These are phyloP conservation scores for Tylopilus sp. DNA, from an alignment of 1,284 basidiomycete genomes.

Conservation along the genomic window DNA sequence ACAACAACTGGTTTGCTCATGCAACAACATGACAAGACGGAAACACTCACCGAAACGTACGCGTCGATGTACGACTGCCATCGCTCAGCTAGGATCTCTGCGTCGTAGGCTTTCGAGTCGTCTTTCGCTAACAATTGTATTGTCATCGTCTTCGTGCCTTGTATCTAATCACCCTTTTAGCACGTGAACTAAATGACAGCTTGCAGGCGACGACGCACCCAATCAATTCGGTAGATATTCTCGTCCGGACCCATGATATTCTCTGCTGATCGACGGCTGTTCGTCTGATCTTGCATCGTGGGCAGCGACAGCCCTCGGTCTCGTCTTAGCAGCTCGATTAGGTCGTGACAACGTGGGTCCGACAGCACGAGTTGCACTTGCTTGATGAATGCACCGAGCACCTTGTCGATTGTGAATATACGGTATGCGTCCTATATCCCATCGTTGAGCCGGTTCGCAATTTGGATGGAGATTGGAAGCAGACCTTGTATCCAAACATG, in stretches of 20 bases:
- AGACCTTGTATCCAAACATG: constrained; percentile 84
- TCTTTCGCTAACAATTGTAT: constrained; percentile 88
- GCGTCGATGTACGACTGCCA: constrained; percentile 91
- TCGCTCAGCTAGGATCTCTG: constrained; percentile 73
- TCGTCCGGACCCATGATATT: constrained; percentile 83
- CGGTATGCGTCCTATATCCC: constrained; percentile 63
- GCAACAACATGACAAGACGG: neutral
- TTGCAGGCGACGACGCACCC: constrained; percentile 51
- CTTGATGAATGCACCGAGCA: constrained; percentile 83
- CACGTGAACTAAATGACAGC: neutral
- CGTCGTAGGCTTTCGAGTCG: constrained; percentile 82
- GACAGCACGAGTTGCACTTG: constrained; percentile 78
- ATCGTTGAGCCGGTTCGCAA: neutral
- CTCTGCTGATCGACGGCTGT: constrained; percentile 78
- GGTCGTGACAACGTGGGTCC: constrained; percentile 80
- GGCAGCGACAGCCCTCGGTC: constrained; percentile 63
- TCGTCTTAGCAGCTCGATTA: constrained; percentile 74
- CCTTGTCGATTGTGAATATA: constrained; percentile 91
- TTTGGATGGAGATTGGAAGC: neutral
- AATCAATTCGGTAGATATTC: constrained; percentile 88
- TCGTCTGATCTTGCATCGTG: constrained; percentile 81
- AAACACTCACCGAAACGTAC: constrained; percentile 67
- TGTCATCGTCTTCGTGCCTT: constrained; percentile 66
- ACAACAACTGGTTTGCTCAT: neutral
- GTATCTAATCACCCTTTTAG: constrained; percentile 45